These are phyloP conservation scores for Plasmodium fragile DNA, from an alignment of 169 alveolate genomes.

Conservation along the genomic window DNA sequence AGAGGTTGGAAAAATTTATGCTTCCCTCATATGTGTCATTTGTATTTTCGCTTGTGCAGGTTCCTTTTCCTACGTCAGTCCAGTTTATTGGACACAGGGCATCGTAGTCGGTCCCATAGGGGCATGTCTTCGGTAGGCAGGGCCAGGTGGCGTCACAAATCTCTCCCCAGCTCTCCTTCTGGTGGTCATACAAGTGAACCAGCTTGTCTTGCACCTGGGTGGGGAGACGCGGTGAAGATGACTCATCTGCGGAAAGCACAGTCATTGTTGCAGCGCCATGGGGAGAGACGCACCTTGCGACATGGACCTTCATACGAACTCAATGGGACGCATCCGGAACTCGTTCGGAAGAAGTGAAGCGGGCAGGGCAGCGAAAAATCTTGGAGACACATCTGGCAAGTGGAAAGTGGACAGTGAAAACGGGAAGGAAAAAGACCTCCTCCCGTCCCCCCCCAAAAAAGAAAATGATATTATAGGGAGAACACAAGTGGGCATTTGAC, in stretches of 20 bases:
- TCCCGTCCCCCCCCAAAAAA: background rate
- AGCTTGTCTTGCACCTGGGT: constrained; percentile 53
- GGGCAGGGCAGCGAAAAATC: constrained; percentile 70
- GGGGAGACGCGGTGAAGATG: background rate
- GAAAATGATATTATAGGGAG: background rate
- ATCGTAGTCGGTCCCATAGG: constrained; percentile 46
- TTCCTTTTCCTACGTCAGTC: constrained; percentile 48
- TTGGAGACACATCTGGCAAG: constrained; percentile 28
- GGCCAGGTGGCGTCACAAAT: constrained; percentile 68
- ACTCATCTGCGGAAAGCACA: background rate
- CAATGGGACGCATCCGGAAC: constrained; percentile 63
- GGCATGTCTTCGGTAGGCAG: constrained; percentile 40
- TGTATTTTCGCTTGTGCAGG: background rate
- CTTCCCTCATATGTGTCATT: constrained; percentile 1
- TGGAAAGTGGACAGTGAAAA: background rate
- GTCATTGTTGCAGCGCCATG: background rate
- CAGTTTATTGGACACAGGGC: constrained; percentile 44
- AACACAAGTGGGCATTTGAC: background rate
- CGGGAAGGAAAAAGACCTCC: background rate
- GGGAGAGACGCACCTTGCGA: constrained; percentile 19
- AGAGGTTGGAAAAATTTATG: constrained; percentile 16
- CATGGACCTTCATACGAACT: constrained; percentile 57
- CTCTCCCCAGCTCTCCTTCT: constrained; percentile 69
- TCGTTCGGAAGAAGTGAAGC: constrained; percentile 49
- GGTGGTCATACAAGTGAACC: constrained; percentile 31